Evolutionary conservation across 2,329 filamentous ascomycete genomes (phyloP).

Genomic region (Penicillium sp.): DNA sequence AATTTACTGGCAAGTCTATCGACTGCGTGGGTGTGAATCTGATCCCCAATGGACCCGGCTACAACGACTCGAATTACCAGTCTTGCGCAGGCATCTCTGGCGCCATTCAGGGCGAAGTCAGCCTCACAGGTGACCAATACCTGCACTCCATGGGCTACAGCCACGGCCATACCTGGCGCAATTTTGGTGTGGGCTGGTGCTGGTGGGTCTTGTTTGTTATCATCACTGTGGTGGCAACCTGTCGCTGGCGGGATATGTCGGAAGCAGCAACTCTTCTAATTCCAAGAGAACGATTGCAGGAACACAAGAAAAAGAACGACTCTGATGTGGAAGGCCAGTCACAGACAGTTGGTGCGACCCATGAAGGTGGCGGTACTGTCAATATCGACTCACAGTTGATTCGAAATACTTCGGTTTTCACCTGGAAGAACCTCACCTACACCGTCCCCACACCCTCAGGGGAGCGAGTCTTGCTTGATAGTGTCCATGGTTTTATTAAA

Average conservation of each 20-base stretch:
- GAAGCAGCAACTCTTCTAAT: slow-evolving; percentile 55
- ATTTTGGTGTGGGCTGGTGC: slow-evolving; percentile 60
- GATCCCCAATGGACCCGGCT: slow-evolving; percentile 29
- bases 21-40: slow-evolving; percentile 32
- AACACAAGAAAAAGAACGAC: slow-evolving; percentile 16
- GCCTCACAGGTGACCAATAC: slow-evolving; percentile 57
- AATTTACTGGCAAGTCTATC: slow-evolving; percentile 30
- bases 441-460: slow-evolving; percentile 60
- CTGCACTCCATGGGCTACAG: slow-evolving; percentile 54
- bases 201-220: slow-evolving; percentile 60
- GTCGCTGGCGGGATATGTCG: slow-evolving; percentile 51
- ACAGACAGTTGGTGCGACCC: slow-evolving; percentile 11
- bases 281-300: slow-evolving; percentile 53
- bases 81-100: slow-evolving; percentile 59
- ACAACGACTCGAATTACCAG: slow-evolving; percentile 21
- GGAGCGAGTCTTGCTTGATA: slow-evolving; percentile 57
- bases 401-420: slow-evolving; percentile 66
- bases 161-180: slow-evolving; percentile 54
- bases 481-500: slow-evolving; percentile 71
- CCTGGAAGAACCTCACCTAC: slow-evolving; percentile 71
- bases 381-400: slow-evolving; percentile 53
- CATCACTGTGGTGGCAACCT: slow-evolving; percentile 58
- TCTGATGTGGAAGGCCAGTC: slow-evolving; percentile 44
- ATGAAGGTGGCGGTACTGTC: slow-evolving; percentile 22
- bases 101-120: slow-evolving; percentile 49